Base-by-base conservation (phyloP, 1,284 basidiomycete species). In the Heterobasidion irregulare region DNA sequence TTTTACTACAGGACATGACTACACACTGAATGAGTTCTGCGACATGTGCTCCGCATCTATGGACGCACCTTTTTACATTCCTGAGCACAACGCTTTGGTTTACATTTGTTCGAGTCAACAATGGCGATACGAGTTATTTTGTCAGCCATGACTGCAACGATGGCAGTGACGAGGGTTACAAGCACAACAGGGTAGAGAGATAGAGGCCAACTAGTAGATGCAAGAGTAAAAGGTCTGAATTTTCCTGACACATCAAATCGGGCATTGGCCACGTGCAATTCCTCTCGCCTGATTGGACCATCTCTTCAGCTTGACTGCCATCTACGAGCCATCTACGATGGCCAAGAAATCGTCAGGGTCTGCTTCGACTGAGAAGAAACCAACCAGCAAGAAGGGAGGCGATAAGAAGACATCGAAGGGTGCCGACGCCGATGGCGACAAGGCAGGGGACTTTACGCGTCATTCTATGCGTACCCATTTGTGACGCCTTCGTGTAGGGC, bases 1-100 rank as follows among this genome's bases (percentile, higher is more conserved):
- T 77, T 94, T 94, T 56, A 97, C 94, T 53, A 98, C 95, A 44
- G 94, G 95, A 78, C 94, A 98, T 73, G 93, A 95, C 86, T 92
- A 54, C 15, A 26, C 15, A 35, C 32, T 52, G 49, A 16, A 26
- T 46, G 50, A 45, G 44, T 12, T 10, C 34, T 15, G 7, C 41
- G 36, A 19, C 16, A 52, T 33, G 44, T 43, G n/a, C 26, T 34
- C 32, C 15, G 16, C 35, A 10, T 10, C 16, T 35, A 38, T 13
- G 19, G 47, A 63, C 75, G 45, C 59, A 87, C 90, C 75, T 93
- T 93, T 79, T 92, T 94, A 72, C 92, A 94, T 71, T 94, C 92
- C 65, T 92, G 91, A 9, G 90, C 88, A 65, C 92, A 94, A 73
- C 89, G 74, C 71, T 97, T 96, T 16, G 94, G 93, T 68, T 94